A percentile compares a stretch with the other conserved stretches of the same genome.
Conservation (phyloP, 2,329 filamentous ascomycete genomes). For the Epichloe festucae region DNA sequence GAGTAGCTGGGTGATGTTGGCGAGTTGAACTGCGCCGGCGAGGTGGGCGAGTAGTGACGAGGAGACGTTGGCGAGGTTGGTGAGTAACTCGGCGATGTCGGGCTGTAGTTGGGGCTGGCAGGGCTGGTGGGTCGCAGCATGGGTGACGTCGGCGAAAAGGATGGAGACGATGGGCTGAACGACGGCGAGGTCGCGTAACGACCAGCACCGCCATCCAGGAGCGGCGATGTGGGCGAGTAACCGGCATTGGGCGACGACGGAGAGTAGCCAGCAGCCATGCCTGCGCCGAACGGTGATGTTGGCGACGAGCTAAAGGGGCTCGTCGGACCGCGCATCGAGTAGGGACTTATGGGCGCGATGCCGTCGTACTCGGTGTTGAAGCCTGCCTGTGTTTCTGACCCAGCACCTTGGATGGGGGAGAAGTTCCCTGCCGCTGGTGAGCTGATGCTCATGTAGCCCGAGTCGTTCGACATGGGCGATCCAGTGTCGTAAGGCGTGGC, state of each 20-base stretch:
- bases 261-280: conserved; percentile 50
- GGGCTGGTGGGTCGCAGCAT: conserved; percentile 42
- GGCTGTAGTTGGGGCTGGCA: conserved; percentile 49
- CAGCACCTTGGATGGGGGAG: conserved; percentile 65
- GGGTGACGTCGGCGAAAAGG: conserved; percentile 50
- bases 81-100: conserved; percentile 52
- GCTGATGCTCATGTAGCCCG: conserved; percentile 49
- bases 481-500: conserved; percentile 90
- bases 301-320: conserved; percentile 67
- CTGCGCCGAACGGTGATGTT: conserved; percentile 46
- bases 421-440: conserved; percentile 53
- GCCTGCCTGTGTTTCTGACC: conserved; percentile 56
- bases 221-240: conserved; percentile 67
- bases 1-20: conserved; percentile 64
- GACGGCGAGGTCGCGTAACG: conserved; percentile 46
- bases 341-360: conserved; percentile 47
- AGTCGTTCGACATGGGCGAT: conserved; percentile 58
- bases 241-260: conserved; percentile 61
- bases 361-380: conserved; percentile 31
- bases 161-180: conserved; percentile 50
- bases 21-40: conserved; percentile 59
- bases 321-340: conserved; percentile 45
- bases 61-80: conserved; percentile 46
- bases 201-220: conserved; percentile 39
- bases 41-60: conserved; percentile 53